Evolutionary conservation across 495 filamentous ascomycete genomes (phyloP), one percentile per base, ranked within the genome.

Genomic region (Jackrogersella multiformis): DNA sequence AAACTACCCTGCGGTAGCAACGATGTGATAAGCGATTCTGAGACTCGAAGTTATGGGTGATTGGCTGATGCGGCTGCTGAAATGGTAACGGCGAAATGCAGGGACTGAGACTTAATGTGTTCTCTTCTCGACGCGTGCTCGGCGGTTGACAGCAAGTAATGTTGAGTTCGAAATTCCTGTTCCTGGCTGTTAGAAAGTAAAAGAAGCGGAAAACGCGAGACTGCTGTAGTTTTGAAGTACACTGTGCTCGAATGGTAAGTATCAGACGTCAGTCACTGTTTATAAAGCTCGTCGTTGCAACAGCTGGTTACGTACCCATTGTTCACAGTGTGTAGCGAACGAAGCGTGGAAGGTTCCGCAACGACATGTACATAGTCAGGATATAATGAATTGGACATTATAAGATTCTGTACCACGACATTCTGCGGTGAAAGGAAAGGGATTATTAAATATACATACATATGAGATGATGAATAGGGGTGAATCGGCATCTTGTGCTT

Each of bases 371-470:
- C 15, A 56, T 34, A 48, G 45, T 67, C 10, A 12, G 1, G 10
- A 36, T 56, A 36, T 24, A 35, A 44, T 28, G 41, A 61, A 46
- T 61, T 56, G 36, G 21, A 6, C 4, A 61, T 39, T 56, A 13
- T 16, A 23, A n/a, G 52, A 5, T 10, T 32, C 53, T 35, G 64
- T 68, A 16, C 9, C 30, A 68, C 64, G 7, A 4, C 28, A 62
- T 9, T 24, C 57, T 68, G 56, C 23, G 6, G 45, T 57, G 58
- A 56, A 52, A 67, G 41, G 39, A 6, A 35, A 20, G 39, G 34
- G 9, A 53, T 23, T 28, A n/a, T n/a, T n/a, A n/a, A n/a, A n/a
- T n/a, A 38, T 16, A 18, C 15, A 62, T 20, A 55, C 13, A 64
- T 13, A 38, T 36, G 15, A 45, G 16, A 34, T 2, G 8, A 13